These are phyloP conservation scores for Penicillium odoratum DNA, from an alignment of 495 filamentous ascomycete genomes.

Conservation along the genomic window DNA sequence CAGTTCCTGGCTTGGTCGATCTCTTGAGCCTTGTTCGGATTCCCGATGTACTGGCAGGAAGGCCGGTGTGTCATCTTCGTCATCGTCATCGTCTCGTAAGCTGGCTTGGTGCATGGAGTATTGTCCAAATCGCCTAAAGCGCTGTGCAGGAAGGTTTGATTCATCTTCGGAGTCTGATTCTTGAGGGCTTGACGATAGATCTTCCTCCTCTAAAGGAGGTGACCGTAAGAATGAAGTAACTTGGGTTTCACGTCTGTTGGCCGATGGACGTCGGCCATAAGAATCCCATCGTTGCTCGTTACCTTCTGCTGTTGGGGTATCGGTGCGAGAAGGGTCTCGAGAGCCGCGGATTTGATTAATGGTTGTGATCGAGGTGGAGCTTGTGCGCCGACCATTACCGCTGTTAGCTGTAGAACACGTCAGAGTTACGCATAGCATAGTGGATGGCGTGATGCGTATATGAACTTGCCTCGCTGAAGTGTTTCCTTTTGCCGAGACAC, in stretches of 20 bases:
- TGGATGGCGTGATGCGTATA: neutral
- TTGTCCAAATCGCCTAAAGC: constrained; percentile 40
- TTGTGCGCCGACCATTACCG: constrained; percentile 43
- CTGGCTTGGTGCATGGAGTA: constrained; percentile 39
- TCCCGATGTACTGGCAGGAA: constrained; percentile 66
- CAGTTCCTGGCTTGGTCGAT: constrained; percentile 48
- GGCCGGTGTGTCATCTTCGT: constrained; percentile 60
- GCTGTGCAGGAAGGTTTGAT: constrained; percentile 15
- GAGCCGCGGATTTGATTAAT: constrained; percentile 38
- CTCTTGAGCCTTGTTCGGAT: constrained; percentile 23
- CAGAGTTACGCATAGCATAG: neutral
- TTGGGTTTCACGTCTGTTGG: constrained; percentile 29
- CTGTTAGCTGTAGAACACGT: constrained; percentile 20
- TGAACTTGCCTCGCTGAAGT: constrained; percentile 45
- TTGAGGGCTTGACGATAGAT: constrained; percentile 43
- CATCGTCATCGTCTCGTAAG: constrained; percentile 42
- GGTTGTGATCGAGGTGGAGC: constrained; percentile 55
- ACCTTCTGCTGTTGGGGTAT: constrained; percentile 41
- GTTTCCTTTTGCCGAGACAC: constrained; percentile 63
- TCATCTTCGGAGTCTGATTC: constrained; percentile 60
- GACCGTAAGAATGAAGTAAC: constrained; percentile 29
- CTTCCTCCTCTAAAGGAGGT: constrained; percentile 38
- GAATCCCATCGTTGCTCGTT: constrained; percentile 43
- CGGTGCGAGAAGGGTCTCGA: constrained; percentile 43
- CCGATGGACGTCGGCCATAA: constrained; percentile 28